Percentiles rank a stretch among this genome's conserved stretches.
Conservation (phyloP, 805 yeast species). For the Nakazawaea peltata region DNA sequence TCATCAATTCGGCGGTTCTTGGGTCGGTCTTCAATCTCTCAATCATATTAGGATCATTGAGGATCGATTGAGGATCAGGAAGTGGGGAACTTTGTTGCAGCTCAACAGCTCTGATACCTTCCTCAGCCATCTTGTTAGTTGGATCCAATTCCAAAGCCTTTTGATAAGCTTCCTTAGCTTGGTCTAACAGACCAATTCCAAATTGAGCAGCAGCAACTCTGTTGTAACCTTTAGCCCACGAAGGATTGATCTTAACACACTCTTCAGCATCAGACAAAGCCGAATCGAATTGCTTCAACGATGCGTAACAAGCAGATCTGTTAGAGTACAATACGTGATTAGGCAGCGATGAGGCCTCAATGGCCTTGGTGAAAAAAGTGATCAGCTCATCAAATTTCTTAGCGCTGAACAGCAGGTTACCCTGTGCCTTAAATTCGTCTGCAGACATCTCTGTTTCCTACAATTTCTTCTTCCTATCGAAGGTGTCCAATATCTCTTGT, state of each 20-base stretch:
- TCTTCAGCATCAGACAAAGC: slow-evolving; percentile 85
- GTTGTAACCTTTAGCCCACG: slow-evolving; percentile 94
- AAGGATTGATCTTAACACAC: slow-evolving; percentile 70
- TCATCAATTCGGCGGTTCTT: slow-evolving; percentile 77
- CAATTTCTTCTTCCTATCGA: too few species aligned
- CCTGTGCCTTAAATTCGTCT: slow-evolving; percentile 81
- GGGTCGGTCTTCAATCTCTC: slow-evolving; percentile 76
- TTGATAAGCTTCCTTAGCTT: slow-evolving; percentile 62
- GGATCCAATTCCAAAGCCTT: slow-evolving; percentile 81
- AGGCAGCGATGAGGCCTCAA: slow-evolving; percentile 71
- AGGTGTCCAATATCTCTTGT: too few species aligned
- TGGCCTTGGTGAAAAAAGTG: slow-evolving; percentile 78
- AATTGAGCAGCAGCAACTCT: slow-evolving; percentile 89
- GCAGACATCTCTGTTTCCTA: slow-evolving; percentile 26
- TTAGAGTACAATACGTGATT: slow-evolving; percentile 92
- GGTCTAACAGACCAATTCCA: slow-evolving; percentile 77
- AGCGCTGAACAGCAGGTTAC: slow-evolving; percentile 86
- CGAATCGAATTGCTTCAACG: slow-evolving; percentile 59
- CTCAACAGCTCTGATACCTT: slow-evolving; percentile 68
- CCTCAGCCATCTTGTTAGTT: slow-evolving; percentile 75
- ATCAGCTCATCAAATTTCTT: slow-evolving; percentile 79
- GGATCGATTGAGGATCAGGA: slow-evolving; percentile 52
- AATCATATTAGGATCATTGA: slow-evolving; percentile 73
- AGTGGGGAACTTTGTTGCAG: slow-evolving; percentile 25
- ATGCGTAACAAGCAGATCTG: slow-evolving; percentile 87